Evolutionary conservation across 2,329 filamentous ascomycete genomes (phyloP), one percentile per base, ranked within the genome.

Genomic region (Aspergillus transmontanensis): DNA sequence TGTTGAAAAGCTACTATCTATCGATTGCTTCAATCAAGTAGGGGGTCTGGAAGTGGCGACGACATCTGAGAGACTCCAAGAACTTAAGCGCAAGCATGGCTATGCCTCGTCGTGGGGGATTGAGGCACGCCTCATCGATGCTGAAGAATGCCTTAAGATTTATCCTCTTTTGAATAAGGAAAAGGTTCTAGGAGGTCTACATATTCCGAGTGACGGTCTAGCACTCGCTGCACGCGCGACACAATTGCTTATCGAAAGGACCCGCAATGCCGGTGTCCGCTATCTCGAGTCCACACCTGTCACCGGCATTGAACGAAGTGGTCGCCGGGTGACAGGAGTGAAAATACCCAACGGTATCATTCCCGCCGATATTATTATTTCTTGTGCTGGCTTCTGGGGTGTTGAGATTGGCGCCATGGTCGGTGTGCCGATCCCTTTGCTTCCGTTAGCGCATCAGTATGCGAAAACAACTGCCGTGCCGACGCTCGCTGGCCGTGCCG

Each of bases 311-410:
- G 81, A 86, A 60, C 79, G 80, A 64, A 69, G 72, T 0, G 72
- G 80, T 7, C 81, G 82, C 21, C 80, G 74, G 3, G 85, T 88
- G 14, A 88, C 85, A 0, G 86, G 87, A 2, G 87, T 89, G 0
- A 75, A 66, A 1, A 88, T 85, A 0, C 75, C 79, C 1, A 74
- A 74, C 4, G 82, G 82, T 26, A 81, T 71, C 0, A 79, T 89
- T 23, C 77, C 83, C 0, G 87, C 87, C 0, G 87, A 89, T 60
- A 84, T 89, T 28, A 79, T 89, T 57, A 75, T 89, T 43, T 89
- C 86, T 1, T 89, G 87, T 64, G 87, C 86, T 7, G 87, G 87
- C 0, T 87, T 89, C 73, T 89, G 87, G 87, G 87, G 87, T 12
- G 87, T 89, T 9, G 87, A 89, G 70, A 78, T 89, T 7, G 87